Base-by-base conservation (phyloP, 2,329 filamentous ascomycete genomes). In the Epichloe hybrida region DNA sequence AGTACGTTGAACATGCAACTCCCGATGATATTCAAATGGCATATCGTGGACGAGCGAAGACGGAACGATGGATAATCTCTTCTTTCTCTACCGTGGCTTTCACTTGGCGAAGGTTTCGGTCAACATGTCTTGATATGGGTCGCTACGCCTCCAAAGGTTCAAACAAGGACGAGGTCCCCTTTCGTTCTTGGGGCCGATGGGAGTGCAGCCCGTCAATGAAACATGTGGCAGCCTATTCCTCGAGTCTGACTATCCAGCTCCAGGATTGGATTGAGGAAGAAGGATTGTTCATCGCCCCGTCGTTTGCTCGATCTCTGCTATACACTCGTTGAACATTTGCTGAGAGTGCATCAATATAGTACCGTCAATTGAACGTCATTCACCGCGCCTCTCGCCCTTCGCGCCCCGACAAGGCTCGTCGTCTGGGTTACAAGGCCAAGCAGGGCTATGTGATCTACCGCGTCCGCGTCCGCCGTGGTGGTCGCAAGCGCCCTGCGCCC, bases 371-470 rank as follows among this genome's bases (percentile, higher is more conserved):
- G 79, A 95, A 97, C 79, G 90, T 96, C 75, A 93, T 97, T 80
- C 93, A 98, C 84, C 91, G 93, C 73, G 93, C 93, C 71, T 94
- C 89, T 68, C 90, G 91, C 68, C 93, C 93, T 65, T 95, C 90
- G 68, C 93, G 93, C 74, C 93, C 93, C 70, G 94, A 98, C 81
- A 98, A 98, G 88, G 93, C 94, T 71, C 93, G 93, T 77, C 93
- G 94, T 75, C 88, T 98, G 66, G 93, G 93, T 68, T 98, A 98
- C 88, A 98, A 98, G 88, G 93, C 94, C 81, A 98, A 98, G 88
- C 93, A 98, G 81, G 93, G 93, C 75, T 98, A 97, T 81, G 93
- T 98, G 72, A 89, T 98, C 86, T 98, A 98, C 86, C 93, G 93
- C 73, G 83, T 94, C 70, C 93, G 93, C 72, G 93, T 98, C 66